Base-by-base conservation (phyloP, 1,284 basidiomycete genomes). In the Athelia sp. region DNA sequence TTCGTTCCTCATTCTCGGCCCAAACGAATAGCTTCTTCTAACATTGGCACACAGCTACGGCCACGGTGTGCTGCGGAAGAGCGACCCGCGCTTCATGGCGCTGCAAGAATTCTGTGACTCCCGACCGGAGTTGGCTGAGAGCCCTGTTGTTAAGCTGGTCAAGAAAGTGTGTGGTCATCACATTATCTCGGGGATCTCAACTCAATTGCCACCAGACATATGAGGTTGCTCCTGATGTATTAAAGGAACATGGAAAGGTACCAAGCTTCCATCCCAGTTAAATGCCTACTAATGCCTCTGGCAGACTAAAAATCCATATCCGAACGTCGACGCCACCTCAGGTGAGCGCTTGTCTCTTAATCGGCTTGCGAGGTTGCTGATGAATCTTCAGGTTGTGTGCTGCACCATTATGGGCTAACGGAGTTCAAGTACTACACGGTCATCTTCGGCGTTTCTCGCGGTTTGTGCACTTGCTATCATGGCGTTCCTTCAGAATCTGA, bases 341-440 rank as follows among this genome's bases (percentile, higher is more conserved):
- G 84, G 82, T 81, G 6, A 17, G 36, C n/a, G 15, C 19, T 40
- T 6, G 15, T 40, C 9, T 21, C 15, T 40, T 9, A 4, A n/a
- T 63, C 46, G 67, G 61, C 8, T 18, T 18, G 3, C 14, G 36
- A 2, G 35, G 29, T 48, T 43, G 21, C 54, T 14, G 22, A 34
- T 40, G 36, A 24, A 43, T 21, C 44, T 31, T 23, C 52, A 82
- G 86, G 87, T 45, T 94, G 90, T 58, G 87, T 96, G 24, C 73
- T 97, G 23, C 89, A 94, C 67, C 90, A 95, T 69, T 96, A 94
- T 64, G 93, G 93, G 50, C 72, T 92, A 38, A 87, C 78, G 0
- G 82, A 94, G 65, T 94, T 93, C 79, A 93, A 93, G 83, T 91
- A 91, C 61, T 91, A 93, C 70, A 93, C 91, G 19, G 92, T 94